These are phyloP conservation scores for Paxillus ammoniavirescens DNA, from an alignment of 768 basidiomycete genomes.

Conservation along the genomic window DNA sequence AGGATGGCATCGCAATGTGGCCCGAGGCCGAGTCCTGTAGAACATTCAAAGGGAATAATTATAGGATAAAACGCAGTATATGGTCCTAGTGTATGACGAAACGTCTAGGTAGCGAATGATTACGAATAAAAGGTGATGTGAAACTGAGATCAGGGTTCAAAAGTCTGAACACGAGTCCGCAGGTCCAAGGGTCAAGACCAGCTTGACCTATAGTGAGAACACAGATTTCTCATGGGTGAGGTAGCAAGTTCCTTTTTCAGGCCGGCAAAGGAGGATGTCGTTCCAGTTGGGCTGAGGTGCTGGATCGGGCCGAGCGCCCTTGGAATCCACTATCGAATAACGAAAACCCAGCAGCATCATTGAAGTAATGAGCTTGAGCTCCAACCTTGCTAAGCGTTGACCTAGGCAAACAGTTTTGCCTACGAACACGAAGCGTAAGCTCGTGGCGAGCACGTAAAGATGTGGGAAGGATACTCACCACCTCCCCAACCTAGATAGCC, in stretches of 20 bases:
- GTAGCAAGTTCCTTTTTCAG: conserved; percentile 52
- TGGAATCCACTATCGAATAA: conserved; percentile 53
- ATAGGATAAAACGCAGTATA: conserved; percentile 16
- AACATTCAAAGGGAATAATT: conserved; percentile 18
- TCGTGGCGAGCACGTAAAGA: conserved; percentile 18
- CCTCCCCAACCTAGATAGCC: conserved; percentile 78
- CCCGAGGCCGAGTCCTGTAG: conserved; percentile 7
- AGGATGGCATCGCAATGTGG: conserved; percentile 13
- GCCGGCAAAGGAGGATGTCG: conserved; percentile 67
- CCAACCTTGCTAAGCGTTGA: conserved; percentile 69
- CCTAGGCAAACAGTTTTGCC: conserved; percentile 73
- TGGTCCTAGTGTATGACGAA: neutral
- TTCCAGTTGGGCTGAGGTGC: conserved; percentile 76
- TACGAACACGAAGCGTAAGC: conserved; percentile 27
- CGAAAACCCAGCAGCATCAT: conserved; percentile 67
- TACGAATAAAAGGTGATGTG: conserved; percentile 6
- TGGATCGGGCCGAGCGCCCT: conserved; percentile 42
- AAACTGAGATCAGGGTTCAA: conserved; percentile 6
- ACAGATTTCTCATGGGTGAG: conserved; percentile 41
- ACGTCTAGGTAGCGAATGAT: conserved; percentile 10
- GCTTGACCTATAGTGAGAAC: conserved; percentile 25
- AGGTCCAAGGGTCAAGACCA: conserved; percentile 23
- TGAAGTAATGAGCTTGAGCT: conserved; percentile 68
- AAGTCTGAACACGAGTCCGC: conserved; percentile 7
- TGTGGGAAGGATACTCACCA: conserved; percentile 46